Evolutionary conservation across 305 asterid genomes (phyloP), one percentile per base, ranked within the genome.

Genomic region (Striga hermonthica): DNA sequence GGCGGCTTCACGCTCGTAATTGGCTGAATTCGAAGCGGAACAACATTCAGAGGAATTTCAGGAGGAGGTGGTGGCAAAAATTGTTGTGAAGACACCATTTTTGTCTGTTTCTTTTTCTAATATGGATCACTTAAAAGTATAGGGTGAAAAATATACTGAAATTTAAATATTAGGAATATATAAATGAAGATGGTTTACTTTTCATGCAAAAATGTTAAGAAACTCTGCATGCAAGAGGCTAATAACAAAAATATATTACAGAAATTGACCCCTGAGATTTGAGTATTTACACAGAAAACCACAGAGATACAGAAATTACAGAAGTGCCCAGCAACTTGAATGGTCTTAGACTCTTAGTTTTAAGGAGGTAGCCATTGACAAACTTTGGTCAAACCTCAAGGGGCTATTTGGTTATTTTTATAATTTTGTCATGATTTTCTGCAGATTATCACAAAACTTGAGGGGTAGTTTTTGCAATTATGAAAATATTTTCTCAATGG

Each of bases 51-150:
- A 5, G 70, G 78, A 35, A 67, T 81, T 70, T 62, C 64, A 5
- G 69, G 7, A 9, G 77, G 78, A 63, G 79, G 76, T n/a, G 74
- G 77, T 40, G 79, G 73, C 22, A 70, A 63, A 65, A 65, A 4
- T 53, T 68, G 60, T 4, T 12, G 12, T 8, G 14, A 40, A 31
- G 77, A 6, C 61, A 40, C 65, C 81, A 78, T 81, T 58, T n/a
- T 66, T n/a, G n/a, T n/a, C n/a, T n/a, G n/a, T n/a, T 57, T 39
- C 14, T 16, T 57, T 34, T 3, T 5, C 14, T 16, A 48, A n/a
- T 41, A 41, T 45, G 31, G 11, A 45, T 48, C n/a, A 48, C 9
- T 7, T 0, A 10, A 47, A 10, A 47, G 53, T 15, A 47, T 10
- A 47, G 4, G 53, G 53, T 10, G 5, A 47, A 47, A n/a, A n/a